A percentile compares a stretch with the other conserved stretches of the same genome.
Evolutionary conservation across 495 filamentous ascomycete genomes (phyloP).

Genomic region (Aspergillus ellipticus): DNA sequence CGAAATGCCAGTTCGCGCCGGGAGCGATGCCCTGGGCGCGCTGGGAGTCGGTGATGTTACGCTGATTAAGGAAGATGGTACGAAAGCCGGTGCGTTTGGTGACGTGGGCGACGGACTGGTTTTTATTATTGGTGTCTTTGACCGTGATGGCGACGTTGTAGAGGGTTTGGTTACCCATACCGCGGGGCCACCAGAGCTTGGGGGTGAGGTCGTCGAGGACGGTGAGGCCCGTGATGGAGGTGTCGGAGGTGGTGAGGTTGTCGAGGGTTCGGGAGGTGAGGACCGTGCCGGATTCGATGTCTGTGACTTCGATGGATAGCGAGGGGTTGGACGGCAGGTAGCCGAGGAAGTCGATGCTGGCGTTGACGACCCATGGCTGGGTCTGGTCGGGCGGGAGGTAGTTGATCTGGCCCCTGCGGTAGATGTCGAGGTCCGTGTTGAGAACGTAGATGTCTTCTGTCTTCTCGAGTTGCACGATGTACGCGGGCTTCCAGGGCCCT

Average conservation of each 20-base stretch:
- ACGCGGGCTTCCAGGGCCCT: slow-evolving; percentile 64
- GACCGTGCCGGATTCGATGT: slow-evolving; percentile 41
- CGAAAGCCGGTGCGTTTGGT: slow-evolving; percentile 60
- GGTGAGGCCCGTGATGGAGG: slow-evolving; percentile 50
- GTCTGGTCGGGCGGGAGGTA: slow-evolving; percentile 57
- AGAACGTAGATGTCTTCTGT: slow-evolving; percentile 46
- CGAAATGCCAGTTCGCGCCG: slow-evolving; percentile 66
- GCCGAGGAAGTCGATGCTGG: slow-evolving; percentile 62
- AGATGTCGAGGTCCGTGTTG: slow-evolving; percentile 60
- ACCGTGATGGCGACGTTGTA: slow-evolving; percentile 56
- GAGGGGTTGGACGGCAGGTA: slow-evolving; percentile 42
- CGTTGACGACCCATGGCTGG: slow-evolving; percentile 65
- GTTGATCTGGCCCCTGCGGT: slow-evolving; percentile 57
- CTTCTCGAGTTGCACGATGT: slow-evolving; percentile 50
- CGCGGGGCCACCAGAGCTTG: slow-evolving; percentile 62
- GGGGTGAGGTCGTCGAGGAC: slow-evolving; percentile 43
- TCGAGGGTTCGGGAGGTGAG: slow-evolving; percentile 41
- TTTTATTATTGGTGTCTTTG: slow-evolving; percentile 26
- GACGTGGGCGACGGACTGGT: slow-evolving; percentile 40
- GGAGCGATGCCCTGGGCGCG: slow-evolving; percentile 56
- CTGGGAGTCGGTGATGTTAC: slow-evolving; percentile 55
- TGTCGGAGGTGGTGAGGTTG: slow-evolving; percentile 41
- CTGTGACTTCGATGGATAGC: slow-evolving; percentile 52
- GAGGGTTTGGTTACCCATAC: slow-evolving; percentile 56
- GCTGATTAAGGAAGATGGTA: slow-evolving; percentile 64